A percentile compares a stretch with the other conserved stretches of the same genome.
These are phyloP conservation scores for Pseudoneurospora amorphoporcata DNA, from an alignment of 495 filamentous ascomycete species.

Conservation along the genomic window DNA sequence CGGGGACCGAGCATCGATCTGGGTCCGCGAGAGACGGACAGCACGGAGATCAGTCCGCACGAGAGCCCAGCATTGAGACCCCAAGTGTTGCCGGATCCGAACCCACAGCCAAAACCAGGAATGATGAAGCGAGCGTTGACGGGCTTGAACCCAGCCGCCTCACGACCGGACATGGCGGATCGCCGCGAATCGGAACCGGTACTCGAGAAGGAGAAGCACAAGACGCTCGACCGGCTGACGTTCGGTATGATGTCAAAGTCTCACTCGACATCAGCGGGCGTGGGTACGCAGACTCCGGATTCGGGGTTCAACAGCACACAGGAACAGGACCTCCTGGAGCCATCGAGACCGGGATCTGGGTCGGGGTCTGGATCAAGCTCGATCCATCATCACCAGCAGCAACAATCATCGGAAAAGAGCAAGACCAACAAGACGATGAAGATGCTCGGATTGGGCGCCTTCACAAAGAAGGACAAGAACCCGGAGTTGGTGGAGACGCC, in stretches of 20 bases:
- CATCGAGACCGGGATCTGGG: neutral
- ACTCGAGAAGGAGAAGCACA: neutral
- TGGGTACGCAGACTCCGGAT: neutral
- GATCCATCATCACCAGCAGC: neutral
- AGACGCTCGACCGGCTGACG: neutral
- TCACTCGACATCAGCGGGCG: neutral
- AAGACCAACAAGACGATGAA: neutral
- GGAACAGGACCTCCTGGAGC: neutral
- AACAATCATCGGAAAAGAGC: neutral
- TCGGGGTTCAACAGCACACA: neutral
- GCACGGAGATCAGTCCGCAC: neutral
- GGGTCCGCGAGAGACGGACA: neutral
- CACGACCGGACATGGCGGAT: neutral
- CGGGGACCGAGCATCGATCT: neutral
- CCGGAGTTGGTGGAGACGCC: neutral
- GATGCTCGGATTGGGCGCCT: neutral
- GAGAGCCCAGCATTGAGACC: neutral
- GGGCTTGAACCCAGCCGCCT: neutral
- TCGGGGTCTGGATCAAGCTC: neutral
- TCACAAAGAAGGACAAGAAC: neutral
- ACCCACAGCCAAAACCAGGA: neutral
- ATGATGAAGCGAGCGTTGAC: neutral
- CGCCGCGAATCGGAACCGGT: neutral
- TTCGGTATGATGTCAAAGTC: neutral
- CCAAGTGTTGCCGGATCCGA: neutral